phyloP scores from a whole-genome alignment of 2,329 filamentous ascomycete species.

The Talaromyces islandicus region DNA sequence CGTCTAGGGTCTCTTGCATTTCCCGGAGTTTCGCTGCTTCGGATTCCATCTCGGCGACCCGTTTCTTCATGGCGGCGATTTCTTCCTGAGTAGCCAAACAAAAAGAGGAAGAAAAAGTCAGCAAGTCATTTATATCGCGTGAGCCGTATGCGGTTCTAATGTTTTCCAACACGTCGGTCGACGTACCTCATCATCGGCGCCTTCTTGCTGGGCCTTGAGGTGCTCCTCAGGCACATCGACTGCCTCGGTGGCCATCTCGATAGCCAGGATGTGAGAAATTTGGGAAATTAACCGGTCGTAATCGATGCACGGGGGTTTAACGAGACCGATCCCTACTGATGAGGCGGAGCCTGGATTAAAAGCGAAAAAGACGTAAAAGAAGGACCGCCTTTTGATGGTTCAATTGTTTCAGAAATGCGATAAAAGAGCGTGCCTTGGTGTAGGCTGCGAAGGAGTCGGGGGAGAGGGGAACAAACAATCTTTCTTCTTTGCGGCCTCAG shows the following conservation, averaged over 20 bases:
- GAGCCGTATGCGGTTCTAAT: background rate
- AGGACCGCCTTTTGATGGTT: background rate
- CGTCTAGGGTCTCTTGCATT: conserved; percentile 81
- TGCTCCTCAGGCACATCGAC: conserved; percentile 23
- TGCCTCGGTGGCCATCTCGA: conserved; percentile 10
- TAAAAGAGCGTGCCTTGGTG: background rate
- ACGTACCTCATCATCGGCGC: conserved; percentile 40
- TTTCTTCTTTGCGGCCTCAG: conserved; percentile 4
- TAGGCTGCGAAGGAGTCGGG: background rate
- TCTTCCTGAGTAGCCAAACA: conserved; percentile 61
- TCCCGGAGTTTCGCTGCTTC: conserved; percentile 80
- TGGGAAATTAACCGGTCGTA: background rate
- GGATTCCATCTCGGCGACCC: conserved; percentile 85
- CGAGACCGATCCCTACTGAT: background rate
- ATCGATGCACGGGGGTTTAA: background rate
- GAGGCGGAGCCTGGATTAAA: background rate
- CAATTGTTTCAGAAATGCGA: background rate
- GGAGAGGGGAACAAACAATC: background rate
- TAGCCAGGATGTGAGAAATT: background rate
- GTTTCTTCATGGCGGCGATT: conserved; percentile 79
- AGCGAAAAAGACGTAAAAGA: background rate
- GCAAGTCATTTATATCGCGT: background rate
- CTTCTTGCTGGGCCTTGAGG: conserved; percentile 33
- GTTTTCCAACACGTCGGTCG: too few relatives aligned
- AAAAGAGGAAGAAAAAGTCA: background rate